Evolutionary conservation across 1,139 yeast species (phyloP).

Genomic region (Yamadazyma friedrichii): DNA sequence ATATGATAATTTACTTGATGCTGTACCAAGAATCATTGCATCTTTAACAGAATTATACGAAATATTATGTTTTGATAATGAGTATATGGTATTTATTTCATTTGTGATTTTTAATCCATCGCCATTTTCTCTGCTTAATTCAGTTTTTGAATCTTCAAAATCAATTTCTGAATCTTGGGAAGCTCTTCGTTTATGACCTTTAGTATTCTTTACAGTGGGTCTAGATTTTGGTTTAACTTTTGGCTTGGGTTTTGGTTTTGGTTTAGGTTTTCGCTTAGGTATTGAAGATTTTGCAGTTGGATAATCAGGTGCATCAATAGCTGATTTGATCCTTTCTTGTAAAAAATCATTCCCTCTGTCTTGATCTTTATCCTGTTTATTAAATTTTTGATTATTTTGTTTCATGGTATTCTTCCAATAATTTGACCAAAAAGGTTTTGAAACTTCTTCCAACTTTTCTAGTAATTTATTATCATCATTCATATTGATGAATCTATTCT

Average conservation of each 20-base stretch:
- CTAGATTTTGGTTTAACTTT: neutral
- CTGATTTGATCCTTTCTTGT: conserved; percentile 15
- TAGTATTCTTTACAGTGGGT: neutral
- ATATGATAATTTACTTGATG: conserved; percentile 62
- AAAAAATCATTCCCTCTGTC: conserved; percentile 17
- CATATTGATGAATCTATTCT: conserved; percentile 43
- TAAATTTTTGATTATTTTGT: conserved; percentile 32
- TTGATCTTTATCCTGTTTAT: conserved; percentile 25
- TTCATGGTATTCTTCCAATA: conserved; percentile 49
- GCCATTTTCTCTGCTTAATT: conserved; percentile 18
- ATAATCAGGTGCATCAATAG: conserved; percentile 15
- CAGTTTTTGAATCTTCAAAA: conserved; percentile 4
- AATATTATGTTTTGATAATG: conserved; percentile 15
- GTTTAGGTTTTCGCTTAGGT: neutral
- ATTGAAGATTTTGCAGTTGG: neutral
- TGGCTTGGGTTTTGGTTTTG: conserved; percentile 2
- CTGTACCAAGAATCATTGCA: conserved; percentile 53
- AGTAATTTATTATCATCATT: conserved; percentile 23
- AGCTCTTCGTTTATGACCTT: conserved; percentile 7
- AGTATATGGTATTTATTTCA: conserved; percentile 15
- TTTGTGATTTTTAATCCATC: conserved; percentile 22
- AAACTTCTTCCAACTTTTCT: conserved; percentile 27
- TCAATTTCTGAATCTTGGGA: conserved; percentile 6
- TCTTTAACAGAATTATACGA: conserved; percentile 23
- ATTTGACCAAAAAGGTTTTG: conserved; percentile 48